A percentile compares a stretch with the other conserved stretches of the same genome.
Evolutionary conservation across 192 early-diverging fungal species (phyloP).

Genomic region (Entomortierella chlamydospora): DNA sequence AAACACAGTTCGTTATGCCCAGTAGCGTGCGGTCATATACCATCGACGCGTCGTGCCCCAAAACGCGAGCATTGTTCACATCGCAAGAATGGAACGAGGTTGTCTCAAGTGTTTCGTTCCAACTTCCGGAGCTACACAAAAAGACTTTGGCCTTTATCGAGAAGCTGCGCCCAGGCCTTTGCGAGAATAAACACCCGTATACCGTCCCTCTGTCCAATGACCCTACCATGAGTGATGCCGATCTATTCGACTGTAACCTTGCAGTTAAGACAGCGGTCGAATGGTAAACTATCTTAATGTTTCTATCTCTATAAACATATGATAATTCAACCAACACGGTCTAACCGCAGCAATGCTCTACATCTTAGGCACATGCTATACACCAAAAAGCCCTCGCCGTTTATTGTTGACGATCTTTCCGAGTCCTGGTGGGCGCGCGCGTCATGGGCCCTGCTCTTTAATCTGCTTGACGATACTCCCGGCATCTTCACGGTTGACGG

Average conservation of each 20-base stretch:
- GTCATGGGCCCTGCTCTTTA: slow-evolving; percentile 27
- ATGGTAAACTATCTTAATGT: neutral
- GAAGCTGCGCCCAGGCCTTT: neutral
- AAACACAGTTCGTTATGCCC: neutral
- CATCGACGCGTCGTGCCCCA: slow-evolving; percentile 26
- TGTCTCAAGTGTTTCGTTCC: slow-evolving; percentile 5
- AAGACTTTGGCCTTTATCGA: slow-evolving; percentile 8
- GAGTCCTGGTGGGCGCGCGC: slow-evolving; percentile 43
- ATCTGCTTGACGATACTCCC: slow-evolving; percentile 27
- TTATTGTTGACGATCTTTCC: slow-evolving; percentile 34
- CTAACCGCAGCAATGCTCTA: neutral
- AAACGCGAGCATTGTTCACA: slow-evolving; percentile 16
- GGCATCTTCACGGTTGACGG: slow-evolving; percentile 37
- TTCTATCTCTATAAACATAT: neutral
- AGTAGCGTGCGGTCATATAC: slow-evolving; percentile 32
- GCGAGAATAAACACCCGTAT: neutral
- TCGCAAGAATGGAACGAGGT: slow-evolving; percentile 34
- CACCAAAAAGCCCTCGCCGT: slow-evolving; percentile 30
- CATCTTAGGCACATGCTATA: slow-evolving; percentile 10
- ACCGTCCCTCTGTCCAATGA: neutral
- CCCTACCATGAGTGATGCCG: neutral
- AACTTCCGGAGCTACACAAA: slow-evolving; percentile 26
- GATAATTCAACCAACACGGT: neutral
- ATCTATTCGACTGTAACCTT: neutral
- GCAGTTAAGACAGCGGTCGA: neutral